These are phyloP conservation scores for Aspergillus coremiiformis DNA, from an alignment of 495 filamentous ascomycete species.

Conservation along the genomic window DNA sequence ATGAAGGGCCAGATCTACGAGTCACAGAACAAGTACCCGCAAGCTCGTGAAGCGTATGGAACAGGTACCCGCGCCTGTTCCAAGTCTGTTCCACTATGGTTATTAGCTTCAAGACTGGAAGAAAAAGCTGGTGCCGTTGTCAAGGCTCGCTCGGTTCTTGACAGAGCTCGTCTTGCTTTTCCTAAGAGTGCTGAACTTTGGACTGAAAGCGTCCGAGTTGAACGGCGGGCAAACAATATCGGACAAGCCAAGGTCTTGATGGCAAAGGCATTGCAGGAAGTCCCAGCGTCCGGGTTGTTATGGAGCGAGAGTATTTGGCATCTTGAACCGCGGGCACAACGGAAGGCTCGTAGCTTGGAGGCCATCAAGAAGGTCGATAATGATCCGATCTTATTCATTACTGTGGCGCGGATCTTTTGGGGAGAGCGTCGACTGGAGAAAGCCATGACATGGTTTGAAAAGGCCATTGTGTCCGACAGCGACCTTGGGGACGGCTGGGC, in stretches of 20 bases:
- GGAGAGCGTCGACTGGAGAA: slow-evolving; percentile 77
- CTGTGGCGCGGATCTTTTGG: slow-evolving; percentile 71
- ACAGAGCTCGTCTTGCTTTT: slow-evolving; percentile 76
- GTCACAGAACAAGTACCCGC: slow-evolving; percentile 60
- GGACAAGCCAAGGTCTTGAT: slow-evolving; percentile 81
- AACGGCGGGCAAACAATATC: slow-evolving; percentile 79
- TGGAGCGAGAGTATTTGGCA: slow-evolving; percentile 95
- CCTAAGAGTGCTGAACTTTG: slow-evolving; percentile 82
- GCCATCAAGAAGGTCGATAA: slow-evolving; percentile 96
- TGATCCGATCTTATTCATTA: slow-evolving; percentile 76
- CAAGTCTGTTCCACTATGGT: slow-evolving; percentile 77
- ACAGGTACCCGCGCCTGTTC: slow-evolving; percentile 82
- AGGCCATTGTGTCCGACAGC: slow-evolving; percentile 77
- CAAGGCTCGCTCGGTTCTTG: slow-evolving; percentile 86
- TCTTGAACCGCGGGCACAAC: slow-evolving; percentile 82
- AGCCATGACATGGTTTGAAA: slow-evolving; percentile 93
- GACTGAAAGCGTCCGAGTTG: slow-evolving; percentile 85
- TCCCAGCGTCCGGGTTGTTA: slow-evolving; percentile 78
- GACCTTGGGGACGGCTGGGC: slow-evolving; percentile 93
- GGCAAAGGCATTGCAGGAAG: slow-evolving; percentile 86
- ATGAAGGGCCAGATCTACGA: slow-evolving; percentile 98
- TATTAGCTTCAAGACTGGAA: slow-evolving; percentile 80
- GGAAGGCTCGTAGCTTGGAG: slow-evolving; percentile 81
- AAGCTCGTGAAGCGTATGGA: slow-evolving; percentile 86
- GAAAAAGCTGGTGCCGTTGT: slow-evolving; percentile 77